Evolutionary conservation across 306 rosid genomes (phyloP).

Genomic region (Lupinus albus): DNA sequence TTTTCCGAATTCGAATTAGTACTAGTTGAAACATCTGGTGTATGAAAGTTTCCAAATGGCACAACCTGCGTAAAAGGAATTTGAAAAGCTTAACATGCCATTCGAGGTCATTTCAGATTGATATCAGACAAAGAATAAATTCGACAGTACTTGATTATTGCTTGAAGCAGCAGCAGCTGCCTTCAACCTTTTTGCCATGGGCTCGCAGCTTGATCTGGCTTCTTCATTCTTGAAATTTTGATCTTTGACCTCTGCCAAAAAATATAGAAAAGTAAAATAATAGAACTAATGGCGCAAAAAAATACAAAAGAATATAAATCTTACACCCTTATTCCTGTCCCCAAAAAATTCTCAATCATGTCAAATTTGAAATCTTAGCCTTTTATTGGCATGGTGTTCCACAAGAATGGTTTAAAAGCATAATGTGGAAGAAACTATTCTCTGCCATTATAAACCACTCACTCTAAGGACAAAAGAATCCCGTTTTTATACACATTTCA

Average conservation of each 20-base stretch:
- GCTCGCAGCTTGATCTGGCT: conserved; percentile 51
- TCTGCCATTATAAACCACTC: conserved; percentile 4
- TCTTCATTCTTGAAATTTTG: conserved; percentile 76
- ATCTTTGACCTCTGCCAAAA: conserved; percentile 62
- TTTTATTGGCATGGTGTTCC: not conserved
- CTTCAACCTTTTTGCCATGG: conserved; percentile 60
- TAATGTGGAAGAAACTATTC: not conserved
- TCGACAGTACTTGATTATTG: conserved; percentile 55
- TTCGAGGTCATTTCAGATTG: conserved; percentile 25
- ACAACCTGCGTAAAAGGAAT: conserved; percentile 50
- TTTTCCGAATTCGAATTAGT: conserved; percentile 38
- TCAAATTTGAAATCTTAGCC: not conserved
- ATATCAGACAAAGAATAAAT: conserved; percentile 19
- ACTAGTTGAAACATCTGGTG: conserved; percentile 41
- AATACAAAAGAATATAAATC: not conserved
- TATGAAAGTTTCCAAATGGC: conserved; percentile 46
- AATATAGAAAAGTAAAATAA: conserved; percentile 24
- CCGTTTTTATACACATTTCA: conserved; percentile 28
- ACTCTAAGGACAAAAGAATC: conserved; percentile 7
- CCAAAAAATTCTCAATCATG: conserved; percentile 18
- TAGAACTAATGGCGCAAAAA: conserved; percentile 3
- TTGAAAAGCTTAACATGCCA: conserved; percentile 32
- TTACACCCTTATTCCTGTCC: conserved; percentile 14
- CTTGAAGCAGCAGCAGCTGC: conserved; percentile 44
- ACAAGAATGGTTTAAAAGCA: conserved; percentile 32